Base-by-base conservation (phyloP, 2,329 filamentous ascomycete genomes). In the Colletotrichum lindemuthianum region DNA sequence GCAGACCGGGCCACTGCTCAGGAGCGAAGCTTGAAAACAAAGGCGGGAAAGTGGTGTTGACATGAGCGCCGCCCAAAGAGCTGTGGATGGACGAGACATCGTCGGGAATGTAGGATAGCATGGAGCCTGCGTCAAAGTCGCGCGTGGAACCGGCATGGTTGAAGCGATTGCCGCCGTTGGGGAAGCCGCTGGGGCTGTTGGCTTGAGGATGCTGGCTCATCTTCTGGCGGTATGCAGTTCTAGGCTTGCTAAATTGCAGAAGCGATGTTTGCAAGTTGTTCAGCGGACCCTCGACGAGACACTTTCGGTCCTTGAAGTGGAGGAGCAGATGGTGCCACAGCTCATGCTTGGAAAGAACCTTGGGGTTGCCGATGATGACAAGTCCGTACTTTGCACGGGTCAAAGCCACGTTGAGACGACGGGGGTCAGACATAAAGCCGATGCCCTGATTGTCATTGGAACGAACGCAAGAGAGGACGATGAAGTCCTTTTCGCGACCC, bases 381-480 rank as follows among this genome's bases (percentile, higher is more conserved):
- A 98, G 83, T 63, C 96, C 96, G 73, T 95, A 99, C 79, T 97
- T 98, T 67, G 96, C 96, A 82, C 96, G 92, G 54, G 96, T 99
- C 69, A 99, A 86, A 43, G 95, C 96, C 24, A 99, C 96, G 74
- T 99, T 99, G 72, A 99, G 88, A 84, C 96, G 95, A 69, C 96
- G 92, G 56, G 96, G 96, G 72, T 99, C 96, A 66, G 94, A 98
- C 83, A 99, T 83, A 87, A 99, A 99, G 80, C 96, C 96, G 72
- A 99, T 99, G 70, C 96, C 96, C 77, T 99, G 96, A 76, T 98
- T 97, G 72, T 99, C 96, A 76, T 99, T 99, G 75, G 95, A 98
- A 75, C 96, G 92, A 54, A 99, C 96, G 74, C 96, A 99, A 67
- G 96, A 98, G 37, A 99, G 84, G 43, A 99, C 94, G 72, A 99